phyloP scores from a whole-genome alignment of 2,329 filamentous ascomycete species.

The Penicillium sp. region DNA sequence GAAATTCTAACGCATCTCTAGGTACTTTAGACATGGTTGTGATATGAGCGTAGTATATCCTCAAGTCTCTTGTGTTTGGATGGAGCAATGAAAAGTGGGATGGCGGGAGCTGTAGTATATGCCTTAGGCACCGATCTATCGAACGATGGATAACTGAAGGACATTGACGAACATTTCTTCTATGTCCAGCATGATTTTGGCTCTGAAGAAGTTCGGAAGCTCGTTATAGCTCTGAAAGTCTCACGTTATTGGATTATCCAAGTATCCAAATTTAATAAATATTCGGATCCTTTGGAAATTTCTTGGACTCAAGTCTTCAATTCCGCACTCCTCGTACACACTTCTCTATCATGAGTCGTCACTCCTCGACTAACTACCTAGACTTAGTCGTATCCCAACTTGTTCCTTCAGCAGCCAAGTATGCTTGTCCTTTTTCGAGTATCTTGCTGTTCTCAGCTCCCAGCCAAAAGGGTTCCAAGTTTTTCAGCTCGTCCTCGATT shows the following conservation, averaged over 20 bases:
- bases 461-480: conserved; percentile 25
- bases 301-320: too few relatives aligned
- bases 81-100: background rate
- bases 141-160: background rate
- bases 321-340: too few relatives aligned
- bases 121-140: conserved; percentile 5
- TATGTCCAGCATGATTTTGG: too few relatives aligned
- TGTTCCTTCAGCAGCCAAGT: conserved; percentile 10
- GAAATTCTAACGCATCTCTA: conserved; percentile 40
- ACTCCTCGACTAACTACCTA: background rate
- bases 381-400: conserved; percentile 14
- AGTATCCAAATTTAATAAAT: too few relatives aligned
- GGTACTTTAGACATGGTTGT: conserved; percentile 6
- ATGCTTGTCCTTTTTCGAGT: conserved; percentile 10
- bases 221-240: too few relatives aligned
- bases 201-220: too few relatives aligned
- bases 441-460: conserved; percentile 37
- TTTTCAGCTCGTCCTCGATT: conserved; percentile 26
- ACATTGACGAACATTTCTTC: too few relatives aligned
- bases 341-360: too few relatives aligned
- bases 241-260: too few relatives aligned
- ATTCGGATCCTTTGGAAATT: too few relatives aligned
- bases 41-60: background rate
- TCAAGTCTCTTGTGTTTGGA: background rate
- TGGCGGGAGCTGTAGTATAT: background rate